Conservation (phyloP, 2,329 filamentous ascomycete species). For the Fusarium sp. region DNA sequence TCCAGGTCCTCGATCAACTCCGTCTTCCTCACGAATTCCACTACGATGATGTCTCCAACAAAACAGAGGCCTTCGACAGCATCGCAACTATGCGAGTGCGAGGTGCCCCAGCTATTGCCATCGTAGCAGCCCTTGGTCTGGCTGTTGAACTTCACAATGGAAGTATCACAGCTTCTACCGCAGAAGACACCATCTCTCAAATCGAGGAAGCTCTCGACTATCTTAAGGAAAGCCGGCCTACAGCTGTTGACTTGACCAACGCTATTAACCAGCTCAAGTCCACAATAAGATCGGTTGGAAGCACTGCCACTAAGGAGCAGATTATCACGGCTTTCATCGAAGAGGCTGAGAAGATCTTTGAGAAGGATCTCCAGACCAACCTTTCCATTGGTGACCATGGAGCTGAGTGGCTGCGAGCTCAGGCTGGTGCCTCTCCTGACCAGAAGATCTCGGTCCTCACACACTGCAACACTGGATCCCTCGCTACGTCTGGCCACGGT, state of each 20-base stretch:
- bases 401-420: constrained; percentile 80
- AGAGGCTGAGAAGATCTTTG: constrained; percentile 86
- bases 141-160: constrained; percentile 82
- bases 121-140: constrained; percentile 90
- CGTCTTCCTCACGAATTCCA: constrained; percentile 81
- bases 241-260: constrained; percentile 93
- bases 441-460: constrained; percentile 82
- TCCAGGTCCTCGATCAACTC: constrained; percentile 86
- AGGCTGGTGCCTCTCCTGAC: constrained; percentile 60
- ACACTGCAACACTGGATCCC: constrained; percentile 97
- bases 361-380: constrained; percentile 89
- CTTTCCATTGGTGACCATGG: constrained; percentile 84
- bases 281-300: constrained; percentile 63
- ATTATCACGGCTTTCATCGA: constrained; percentile 78
- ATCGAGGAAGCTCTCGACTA: constrained; percentile 85
- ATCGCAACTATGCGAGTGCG: constrained; percentile 83
- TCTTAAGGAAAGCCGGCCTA: constrained; percentile 88
- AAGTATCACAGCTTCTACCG: constrained; percentile 53
- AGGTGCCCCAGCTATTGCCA: constrained; percentile 92
- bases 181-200: constrained; percentile 72
- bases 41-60: constrained; percentile 77
- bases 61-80: constrained; percentile 82
- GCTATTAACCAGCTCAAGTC: constrained; percentile 83
- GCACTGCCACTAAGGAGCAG: constrained; percentile 54
- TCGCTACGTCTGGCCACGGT: constrained; percentile 97